phyloP scores from a whole-genome alignment of 352 stramenopile species.

The Globisporangium echinulatum region DNA sequence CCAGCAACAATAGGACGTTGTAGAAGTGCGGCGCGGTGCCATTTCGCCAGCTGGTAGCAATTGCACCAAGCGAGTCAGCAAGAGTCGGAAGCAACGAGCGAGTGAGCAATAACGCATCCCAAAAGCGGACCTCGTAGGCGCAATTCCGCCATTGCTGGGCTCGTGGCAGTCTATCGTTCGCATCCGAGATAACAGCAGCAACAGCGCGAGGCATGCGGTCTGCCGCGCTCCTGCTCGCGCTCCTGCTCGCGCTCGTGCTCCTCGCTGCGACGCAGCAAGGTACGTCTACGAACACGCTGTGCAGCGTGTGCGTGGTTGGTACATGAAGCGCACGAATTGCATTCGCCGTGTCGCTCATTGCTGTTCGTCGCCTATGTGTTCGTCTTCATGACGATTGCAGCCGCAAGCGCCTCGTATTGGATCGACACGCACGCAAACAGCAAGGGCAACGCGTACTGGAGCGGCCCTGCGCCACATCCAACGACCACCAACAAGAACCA shows the following conservation, averaged over 20 bases:
- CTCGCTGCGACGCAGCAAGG: background rate
- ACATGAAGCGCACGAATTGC: background rate
- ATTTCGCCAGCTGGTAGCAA: too few species aligned
- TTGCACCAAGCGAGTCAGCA: too few species aligned
- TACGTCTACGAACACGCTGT: background rate
- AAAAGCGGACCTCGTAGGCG: too few species aligned
- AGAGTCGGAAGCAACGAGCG: too few species aligned
- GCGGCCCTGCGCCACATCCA: background rate
- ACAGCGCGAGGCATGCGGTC: background rate
- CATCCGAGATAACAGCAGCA: too few species aligned
- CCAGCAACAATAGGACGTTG: too few species aligned
- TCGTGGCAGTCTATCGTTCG: too few species aligned
- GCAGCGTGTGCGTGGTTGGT: background rate
- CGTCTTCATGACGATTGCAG: background rate
- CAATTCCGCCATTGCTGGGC: too few species aligned
- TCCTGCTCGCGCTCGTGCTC: background rate
- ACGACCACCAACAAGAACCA: conserved; percentile 6
- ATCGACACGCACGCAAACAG: conserved; percentile 8
- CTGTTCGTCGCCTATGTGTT: background rate
- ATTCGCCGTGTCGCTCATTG: too few species aligned
- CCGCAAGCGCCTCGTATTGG: conserved; percentile 2
- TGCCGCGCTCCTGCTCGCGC: background rate
- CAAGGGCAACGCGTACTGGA: conserved; percentile 12
- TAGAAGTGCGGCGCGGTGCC: too few species aligned
- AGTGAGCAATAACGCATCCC: too few species aligned